Conservation (phyloP, 306 rosid genomes). For the Gleditsia sinensis region DNA sequence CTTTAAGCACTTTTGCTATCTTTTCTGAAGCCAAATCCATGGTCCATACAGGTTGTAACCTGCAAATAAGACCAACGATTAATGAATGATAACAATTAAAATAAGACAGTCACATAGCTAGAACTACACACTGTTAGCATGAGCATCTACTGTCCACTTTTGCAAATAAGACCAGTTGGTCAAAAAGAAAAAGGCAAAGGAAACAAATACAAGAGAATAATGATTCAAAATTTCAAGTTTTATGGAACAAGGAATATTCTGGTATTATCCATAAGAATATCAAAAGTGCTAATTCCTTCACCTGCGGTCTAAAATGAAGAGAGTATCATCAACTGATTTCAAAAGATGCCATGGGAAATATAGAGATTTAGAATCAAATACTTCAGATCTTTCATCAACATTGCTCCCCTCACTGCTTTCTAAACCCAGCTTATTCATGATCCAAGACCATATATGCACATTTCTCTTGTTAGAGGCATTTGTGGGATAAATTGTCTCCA, state of each 20-base stretch:
- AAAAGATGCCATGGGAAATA: constrained; percentile 91
- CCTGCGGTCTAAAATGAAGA: constrained; percentile 74
- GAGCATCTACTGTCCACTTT: background rate
- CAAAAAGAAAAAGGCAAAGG: background rate
- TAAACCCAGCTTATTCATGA: constrained; percentile 65
- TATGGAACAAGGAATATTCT: background rate
- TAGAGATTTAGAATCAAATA: constrained; percentile 51
- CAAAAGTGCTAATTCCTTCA: constrained; percentile 29
- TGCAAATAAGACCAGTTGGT: background rate
- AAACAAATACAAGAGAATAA: constrained; percentile 3
- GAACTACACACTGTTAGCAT: constrained; percentile 19
- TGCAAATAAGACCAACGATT: constrained; percentile 38
- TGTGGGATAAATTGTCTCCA: constrained; percentile 76
- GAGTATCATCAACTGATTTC: constrained; percentile 59
- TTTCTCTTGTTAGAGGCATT: constrained; percentile 45
- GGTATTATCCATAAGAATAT: constrained; percentile 2
- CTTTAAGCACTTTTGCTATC: constrained; percentile 59
- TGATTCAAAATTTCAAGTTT: constrained; percentile 13
- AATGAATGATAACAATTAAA: background rate
- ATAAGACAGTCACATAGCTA: constrained; percentile 2
- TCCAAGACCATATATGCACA: constrained; percentile 61
- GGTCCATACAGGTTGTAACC: constrained; percentile 75
- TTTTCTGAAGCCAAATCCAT: constrained; percentile 66
- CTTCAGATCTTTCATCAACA: constrained; percentile 53
- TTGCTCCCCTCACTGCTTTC: constrained; percentile 40